Percentiles rank a stretch among this genome's conserved stretches.
phyloP scores from a whole-genome alignment of 2,329 filamentous ascomycete genomes.

The Huntiella moniliformis region DNA sequence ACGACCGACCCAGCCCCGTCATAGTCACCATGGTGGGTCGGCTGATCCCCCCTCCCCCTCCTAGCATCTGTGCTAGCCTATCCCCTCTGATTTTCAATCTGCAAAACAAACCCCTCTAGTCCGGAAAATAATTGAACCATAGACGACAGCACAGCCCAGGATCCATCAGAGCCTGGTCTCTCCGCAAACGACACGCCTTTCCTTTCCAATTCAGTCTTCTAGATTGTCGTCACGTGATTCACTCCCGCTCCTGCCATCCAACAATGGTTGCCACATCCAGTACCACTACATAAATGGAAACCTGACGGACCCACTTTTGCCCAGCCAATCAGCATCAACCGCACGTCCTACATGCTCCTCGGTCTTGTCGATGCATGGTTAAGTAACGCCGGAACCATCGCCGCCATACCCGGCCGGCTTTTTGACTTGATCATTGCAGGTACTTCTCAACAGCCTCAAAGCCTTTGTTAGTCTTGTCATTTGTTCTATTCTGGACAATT shows the following conservation, averaged over 20 bases:
- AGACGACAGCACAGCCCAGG: too few species aligned
- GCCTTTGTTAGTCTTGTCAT: not conserved
- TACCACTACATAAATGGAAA: not conserved
- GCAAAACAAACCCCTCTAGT: too few species aligned
- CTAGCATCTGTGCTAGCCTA: too few species aligned
- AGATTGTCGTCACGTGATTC: slow-evolving; percentile 2
- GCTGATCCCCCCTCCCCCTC: not conserved
- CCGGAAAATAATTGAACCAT: too few species aligned
- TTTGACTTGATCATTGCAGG: not conserved
- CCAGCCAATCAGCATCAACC: slow-evolving; percentile 10
- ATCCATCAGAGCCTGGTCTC: too few species aligned
- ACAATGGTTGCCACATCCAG: slow-evolving; percentile 9
- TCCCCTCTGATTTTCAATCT: too few species aligned
- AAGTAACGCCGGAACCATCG: not conserved
- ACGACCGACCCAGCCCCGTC: not conserved
- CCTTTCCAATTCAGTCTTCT: not conserved
- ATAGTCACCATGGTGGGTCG: not conserved
- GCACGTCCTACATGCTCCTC: slow-evolving; percentile 11
- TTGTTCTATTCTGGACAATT: not conserved
- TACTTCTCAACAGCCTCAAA: not conserved
- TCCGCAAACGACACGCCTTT: too few species aligned
- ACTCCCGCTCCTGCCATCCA: not conserved
- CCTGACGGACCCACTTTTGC: slow-evolving; percentile 7
- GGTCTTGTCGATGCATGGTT: slow-evolving; percentile 9
- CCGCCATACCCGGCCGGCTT: not conserved